These are phyloP conservation scores for Cytospora mali DNA, from an alignment of 2,329 filamentous ascomycete genomes.

Conservation along the genomic window DNA sequence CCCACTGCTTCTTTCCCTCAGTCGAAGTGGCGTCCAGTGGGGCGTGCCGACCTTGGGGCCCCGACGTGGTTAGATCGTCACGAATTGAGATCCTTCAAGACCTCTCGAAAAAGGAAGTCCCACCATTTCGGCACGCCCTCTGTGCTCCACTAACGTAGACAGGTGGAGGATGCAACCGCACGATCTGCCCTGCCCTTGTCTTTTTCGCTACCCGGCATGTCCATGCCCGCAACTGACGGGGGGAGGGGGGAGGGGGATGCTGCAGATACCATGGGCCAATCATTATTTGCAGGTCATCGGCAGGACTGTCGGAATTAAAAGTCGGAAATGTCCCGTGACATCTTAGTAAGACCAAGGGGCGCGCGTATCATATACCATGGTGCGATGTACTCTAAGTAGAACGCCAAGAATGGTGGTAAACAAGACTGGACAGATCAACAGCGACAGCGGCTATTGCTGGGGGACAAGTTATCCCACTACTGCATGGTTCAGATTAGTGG, in stretches of 20 bases:
- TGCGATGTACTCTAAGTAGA: neutral
- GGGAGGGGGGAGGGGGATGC: neutral
- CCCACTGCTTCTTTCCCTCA: slow-evolving; percentile 16
- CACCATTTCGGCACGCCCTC: slow-evolving; percentile 24
- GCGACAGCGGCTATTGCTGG: neutral
- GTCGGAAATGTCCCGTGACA: slow-evolving; percentile 18
- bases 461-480: neutral
- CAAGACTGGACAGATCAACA: neutral
- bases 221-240: slow-evolving; percentile 18
- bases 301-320: slow-evolving; percentile 13
- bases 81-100: slow-evolving; percentile 13
- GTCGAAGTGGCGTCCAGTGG: slow-evolving; percentile 1
- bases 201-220: slow-evolving; percentile 11
- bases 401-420: neutral
- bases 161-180: slow-evolving; percentile 24
- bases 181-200: slow-evolving; percentile 12
- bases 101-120: slow-evolving; percentile 20
- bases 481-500: neutral
- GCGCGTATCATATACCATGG: neutral
- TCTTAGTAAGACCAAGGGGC: neutral
- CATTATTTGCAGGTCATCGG: neutral
- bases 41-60: slow-evolving; percentile 2
- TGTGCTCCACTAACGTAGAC: slow-evolving; percentile 17
- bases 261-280: slow-evolving; percentile 10
- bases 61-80: slow-evolving; percentile 20